Percentiles rank a stretch among this genome's conserved stretches.
Conservation (phyloP, 352 stramenopile species). For the Globisporangium barbulae region DNA sequence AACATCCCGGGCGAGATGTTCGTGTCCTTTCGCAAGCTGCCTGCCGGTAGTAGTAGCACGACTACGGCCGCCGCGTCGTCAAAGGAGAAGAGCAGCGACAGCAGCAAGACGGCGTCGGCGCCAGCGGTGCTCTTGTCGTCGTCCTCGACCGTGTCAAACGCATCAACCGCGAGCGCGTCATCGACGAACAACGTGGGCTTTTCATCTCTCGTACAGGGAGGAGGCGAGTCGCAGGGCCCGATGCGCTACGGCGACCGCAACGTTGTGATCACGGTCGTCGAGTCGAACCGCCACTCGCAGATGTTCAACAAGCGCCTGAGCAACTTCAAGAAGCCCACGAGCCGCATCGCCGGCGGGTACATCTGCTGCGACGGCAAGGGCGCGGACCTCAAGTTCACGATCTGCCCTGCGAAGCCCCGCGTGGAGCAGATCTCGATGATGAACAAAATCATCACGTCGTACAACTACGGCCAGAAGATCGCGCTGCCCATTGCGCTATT, state of each 20-base stretch:
- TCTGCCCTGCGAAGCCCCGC: constrained; percentile 58
- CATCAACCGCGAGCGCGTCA: constrained; percentile 14
- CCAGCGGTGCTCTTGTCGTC: constrained; percentile 11
- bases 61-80: neutral
- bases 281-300: constrained; percentile 80
- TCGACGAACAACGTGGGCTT: neutral
- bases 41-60: neutral
- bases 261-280: constrained; percentile 68
- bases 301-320: constrained; percentile 84
- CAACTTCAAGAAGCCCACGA: constrained; percentile 88
- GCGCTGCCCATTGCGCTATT: constrained; percentile 61
- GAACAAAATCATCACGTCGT: constrained; percentile 81
- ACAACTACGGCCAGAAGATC: constrained; percentile 86
- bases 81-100: constrained; percentile 13
- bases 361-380: constrained; percentile 88
- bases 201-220: constrained; percentile 3
- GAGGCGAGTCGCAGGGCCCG: constrained; percentile 18
- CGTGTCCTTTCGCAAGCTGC: constrained; percentile 50
- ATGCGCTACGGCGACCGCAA: constrained; percentile 71
- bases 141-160: constrained; percentile 12
- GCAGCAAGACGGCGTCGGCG: constrained; percentile 13
- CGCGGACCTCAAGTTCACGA: constrained; percentile 57
- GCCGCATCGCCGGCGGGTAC: constrained; percentile 73
- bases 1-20: constrained; percentile 74
- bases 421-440: constrained; percentile 84